phyloP scores from a whole-genome alignment of 164 flowering plant species.

The Annona cherimola region DNA sequence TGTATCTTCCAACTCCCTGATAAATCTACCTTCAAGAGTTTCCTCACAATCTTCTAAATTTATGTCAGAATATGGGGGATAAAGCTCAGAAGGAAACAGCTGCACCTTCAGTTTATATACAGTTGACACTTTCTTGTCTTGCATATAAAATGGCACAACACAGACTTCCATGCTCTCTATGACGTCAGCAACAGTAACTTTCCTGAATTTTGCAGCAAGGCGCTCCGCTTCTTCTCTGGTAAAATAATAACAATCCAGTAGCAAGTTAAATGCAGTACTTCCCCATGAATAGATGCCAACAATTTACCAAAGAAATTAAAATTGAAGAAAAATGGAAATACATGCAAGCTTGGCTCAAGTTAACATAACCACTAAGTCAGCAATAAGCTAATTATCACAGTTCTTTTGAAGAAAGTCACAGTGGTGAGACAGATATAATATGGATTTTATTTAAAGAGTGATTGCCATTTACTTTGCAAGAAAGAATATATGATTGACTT shows the following conservation, averaged over 20 bases:
- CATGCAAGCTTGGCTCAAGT: background rate
- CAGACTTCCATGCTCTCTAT: slow-evolving; percentile 66
- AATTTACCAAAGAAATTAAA: too few relatives aligned
- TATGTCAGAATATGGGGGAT: slow-evolving; percentile 37
- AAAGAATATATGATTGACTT: background rate
- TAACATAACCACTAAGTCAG: too few relatives aligned
- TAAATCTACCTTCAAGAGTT: slow-evolving; percentile 31
- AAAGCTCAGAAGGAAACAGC: slow-evolving; percentile 40
- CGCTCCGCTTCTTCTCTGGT: slow-evolving; percentile 57
- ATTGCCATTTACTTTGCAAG: background rate
- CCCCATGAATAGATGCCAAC: too few relatives aligned
- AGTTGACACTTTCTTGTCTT: slow-evolving; percentile 24
- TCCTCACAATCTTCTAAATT: slow-evolving; percentile 44
- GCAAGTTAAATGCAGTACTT: background rate
- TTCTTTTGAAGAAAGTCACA: too few relatives aligned
- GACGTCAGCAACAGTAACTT: slow-evolving; percentile 64
- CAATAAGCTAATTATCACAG: too few relatives aligned
- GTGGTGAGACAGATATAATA: too few relatives aligned
- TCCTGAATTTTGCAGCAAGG: slow-evolving; percentile 66
- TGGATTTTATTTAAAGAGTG: too few relatives aligned
- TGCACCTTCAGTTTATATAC: slow-evolving; percentile 69
- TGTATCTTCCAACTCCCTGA: slow-evolving; percentile 59
- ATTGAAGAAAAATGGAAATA: background rate
- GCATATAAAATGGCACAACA: slow-evolving; percentile 37
- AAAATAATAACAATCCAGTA: background rate